A percentile compares a stretch with the other conserved stretches of the same genome.
These are phyloP conservation scores for Amorphotheca resinae DNA, from an alignment of 495 filamentous ascomycete genomes.

Conservation along the genomic window DNA sequence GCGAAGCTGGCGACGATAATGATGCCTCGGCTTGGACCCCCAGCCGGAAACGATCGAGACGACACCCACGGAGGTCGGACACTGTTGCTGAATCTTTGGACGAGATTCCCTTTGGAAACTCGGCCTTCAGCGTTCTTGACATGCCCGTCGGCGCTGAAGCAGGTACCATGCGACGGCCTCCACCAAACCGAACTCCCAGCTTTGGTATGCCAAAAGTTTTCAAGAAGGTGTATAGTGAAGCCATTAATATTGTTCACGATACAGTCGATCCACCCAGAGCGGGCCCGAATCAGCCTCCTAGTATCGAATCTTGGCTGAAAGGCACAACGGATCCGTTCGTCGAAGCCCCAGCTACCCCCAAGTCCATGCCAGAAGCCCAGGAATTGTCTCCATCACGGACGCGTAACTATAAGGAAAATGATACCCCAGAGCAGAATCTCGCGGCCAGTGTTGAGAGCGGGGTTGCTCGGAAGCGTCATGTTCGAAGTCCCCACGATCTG, in stretches of 20 bases:
- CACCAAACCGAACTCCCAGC: conserved; percentile 15
- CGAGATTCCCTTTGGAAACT: conserved; percentile 43
- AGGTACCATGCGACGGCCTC: conserved; percentile 15
- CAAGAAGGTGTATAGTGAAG: conserved; percentile 41
- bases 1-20: conserved; percentile 7
- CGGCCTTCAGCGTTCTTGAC: conserved; percentile 46
- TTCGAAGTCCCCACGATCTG: not conserved
- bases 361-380: conserved; percentile 11
- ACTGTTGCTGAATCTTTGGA: conserved; percentile 29
- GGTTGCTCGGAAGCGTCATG: not conserved
- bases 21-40: conserved; percentile 7
- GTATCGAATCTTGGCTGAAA: conserved; percentile 67
- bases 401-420: conserved; percentile 9
- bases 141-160: conserved; percentile 31
- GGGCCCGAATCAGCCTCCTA: conserved; percentile 36
- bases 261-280: conserved; percentile 36
- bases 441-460: not conserved
- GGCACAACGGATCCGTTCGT: conserved; percentile 62
- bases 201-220: conserved; percentile 36
- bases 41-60: conserved; percentile 11
- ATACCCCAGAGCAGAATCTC: conserved; percentile 5
- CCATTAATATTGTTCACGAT: conserved; percentile 42
- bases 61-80: conserved; percentile 9
- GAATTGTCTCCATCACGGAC: not conserved
- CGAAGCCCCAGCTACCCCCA: conserved; percentile 34